Conservation (phyloP, 1,139 yeast species). For the Pichia sp. region DNA sequence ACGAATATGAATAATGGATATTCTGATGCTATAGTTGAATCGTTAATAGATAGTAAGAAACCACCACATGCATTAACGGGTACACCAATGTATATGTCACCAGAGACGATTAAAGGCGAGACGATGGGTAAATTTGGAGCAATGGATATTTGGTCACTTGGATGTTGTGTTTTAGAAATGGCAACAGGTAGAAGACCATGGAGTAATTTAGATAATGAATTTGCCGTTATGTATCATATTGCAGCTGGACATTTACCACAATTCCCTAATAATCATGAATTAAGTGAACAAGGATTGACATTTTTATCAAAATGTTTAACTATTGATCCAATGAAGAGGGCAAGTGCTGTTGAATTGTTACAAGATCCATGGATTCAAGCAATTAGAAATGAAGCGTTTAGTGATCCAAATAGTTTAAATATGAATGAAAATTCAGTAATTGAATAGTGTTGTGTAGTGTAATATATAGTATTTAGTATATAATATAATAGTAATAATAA, state of each 20-base stretch:
- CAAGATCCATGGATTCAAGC: conserved; percentile 87
- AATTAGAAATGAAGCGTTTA: conserved; percentile 67
- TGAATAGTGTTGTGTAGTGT: neutral
- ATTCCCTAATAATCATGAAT: conserved; percentile 71
- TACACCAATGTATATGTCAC: conserved; percentile 97
- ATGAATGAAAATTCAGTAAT: neutral
- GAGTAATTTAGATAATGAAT: conserved; percentile 91
- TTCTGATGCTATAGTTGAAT: conserved; percentile 1
- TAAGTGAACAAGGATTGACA: conserved; percentile 63
- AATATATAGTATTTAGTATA: neutral
- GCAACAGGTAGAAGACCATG: conserved; percentile 80
- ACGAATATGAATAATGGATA: neutral
- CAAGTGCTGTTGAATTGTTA: conserved; percentile 77
- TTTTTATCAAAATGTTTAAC: conserved; percentile 75
- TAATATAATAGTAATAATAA: too few relatives aligned
- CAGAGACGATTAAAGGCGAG: conserved; percentile 86
- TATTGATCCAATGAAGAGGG: conserved; percentile 74
- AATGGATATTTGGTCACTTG: conserved; percentile 79
- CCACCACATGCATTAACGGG: conserved; percentile 60
- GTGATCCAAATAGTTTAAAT: conserved; percentile 24
- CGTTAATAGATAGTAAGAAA: conserved; percentile 9
- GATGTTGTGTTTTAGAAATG: conserved; percentile 79
- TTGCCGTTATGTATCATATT: conserved; percentile 98
- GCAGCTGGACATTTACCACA: conserved; percentile 94
- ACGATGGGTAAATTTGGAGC: conserved; percentile 62